Conservation (phyloP, 768 basidiomycete genomes). For the Megacollybia marginata region DNA sequence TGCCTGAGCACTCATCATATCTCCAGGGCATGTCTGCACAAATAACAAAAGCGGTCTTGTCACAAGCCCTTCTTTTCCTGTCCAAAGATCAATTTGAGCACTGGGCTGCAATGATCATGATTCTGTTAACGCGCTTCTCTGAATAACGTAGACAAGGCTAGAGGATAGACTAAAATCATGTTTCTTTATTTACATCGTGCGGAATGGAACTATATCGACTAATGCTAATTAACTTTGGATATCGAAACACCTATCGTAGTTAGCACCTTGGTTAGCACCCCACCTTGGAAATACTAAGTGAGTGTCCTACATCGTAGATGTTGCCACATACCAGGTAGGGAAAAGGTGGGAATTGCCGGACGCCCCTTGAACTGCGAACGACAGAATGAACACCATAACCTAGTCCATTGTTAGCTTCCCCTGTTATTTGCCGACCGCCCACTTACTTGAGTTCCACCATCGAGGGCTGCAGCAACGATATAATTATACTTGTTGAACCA, state of each 20-base stretch:
- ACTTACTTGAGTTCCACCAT: constrained; percentile 27
- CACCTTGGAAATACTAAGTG: constrained; percentile 16
- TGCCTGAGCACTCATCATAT: not conserved
- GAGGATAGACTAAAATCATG: not conserved
- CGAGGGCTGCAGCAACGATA: constrained; percentile 24
- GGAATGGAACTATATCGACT: not conserved
- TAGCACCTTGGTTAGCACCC: constrained; percentile 48
- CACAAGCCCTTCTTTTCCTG: constrained; percentile 93
- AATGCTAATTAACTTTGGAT: not conserved
- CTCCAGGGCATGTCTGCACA: constrained; percentile 93
- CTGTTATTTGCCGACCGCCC: constrained; percentile 16
- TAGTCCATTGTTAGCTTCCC: constrained; percentile 28
- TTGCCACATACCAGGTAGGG: constrained; percentile 31
- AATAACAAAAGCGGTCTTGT: constrained; percentile 90
- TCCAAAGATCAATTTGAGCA: constrained; percentile 96
- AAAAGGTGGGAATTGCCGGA: constrained; percentile 40
- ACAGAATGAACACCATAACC: constrained; percentile 49
- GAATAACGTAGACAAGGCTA: not conserved
- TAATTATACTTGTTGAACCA: constrained; percentile 29
- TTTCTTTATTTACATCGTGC: not conserved
- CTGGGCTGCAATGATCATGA: constrained; percentile 71
- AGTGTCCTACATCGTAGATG: not conserved
- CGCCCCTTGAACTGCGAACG: constrained; percentile 41
- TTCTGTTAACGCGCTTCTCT: constrained; percentile 35
- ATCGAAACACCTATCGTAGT: constrained; percentile 13